Evolutionary conservation across 441 rosid genomes (phyloP), one percentile per base, ranked within the genome.

Genomic region (California macrophylla): DNA sequence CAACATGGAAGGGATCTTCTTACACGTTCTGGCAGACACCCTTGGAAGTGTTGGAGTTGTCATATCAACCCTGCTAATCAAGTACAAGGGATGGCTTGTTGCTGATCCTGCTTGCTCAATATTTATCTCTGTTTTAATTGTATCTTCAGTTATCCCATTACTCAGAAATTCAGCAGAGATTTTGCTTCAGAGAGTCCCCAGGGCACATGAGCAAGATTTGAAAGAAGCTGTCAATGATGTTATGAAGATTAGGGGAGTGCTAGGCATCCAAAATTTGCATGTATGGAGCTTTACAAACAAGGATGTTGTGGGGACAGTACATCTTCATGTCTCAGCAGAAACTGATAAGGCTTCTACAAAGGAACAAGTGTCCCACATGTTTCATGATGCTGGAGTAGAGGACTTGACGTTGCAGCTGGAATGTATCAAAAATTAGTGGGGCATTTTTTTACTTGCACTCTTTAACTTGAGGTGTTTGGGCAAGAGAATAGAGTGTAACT

Each of bases 1-100:
- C 85, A 93, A 93, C 78, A 91, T 93, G 96, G 96, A 93, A 83
- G 98, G 98, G 50, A 93, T 93, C 63, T 93, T 93, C 77, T 82
- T 93, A 72, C 98, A 93, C 73, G 94, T 93, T 71, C 77, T 89
- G 69, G 97, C 96, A 36, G 98, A 93, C 73, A 89, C 98, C 42
- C 66, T 93, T 91, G 98, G 97, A 74, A 93, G 97, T 77, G 90
- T 91, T 71, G 98, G 98, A 65, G 98, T 93, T 26, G 96, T 93
- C 72, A 68, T 91, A 69, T 93, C 96, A 2, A 93, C 98, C 13
- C 94, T 93, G 52, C 77, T 93, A 73, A 89, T 91, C 66, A 87
- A 93, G 79, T 93, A 93, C 84, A 93, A 85, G 71, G 97, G 98
- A 20, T 93, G 97, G 98, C 88, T 91, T 74, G 88, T 87, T 75